Percentiles rank a stretch among this genome's conserved stretches.
phyloP scores from a whole-genome alignment of 2,329 filamentous ascomycete genomes.

The Cryphonectria nitschkei region DNA sequence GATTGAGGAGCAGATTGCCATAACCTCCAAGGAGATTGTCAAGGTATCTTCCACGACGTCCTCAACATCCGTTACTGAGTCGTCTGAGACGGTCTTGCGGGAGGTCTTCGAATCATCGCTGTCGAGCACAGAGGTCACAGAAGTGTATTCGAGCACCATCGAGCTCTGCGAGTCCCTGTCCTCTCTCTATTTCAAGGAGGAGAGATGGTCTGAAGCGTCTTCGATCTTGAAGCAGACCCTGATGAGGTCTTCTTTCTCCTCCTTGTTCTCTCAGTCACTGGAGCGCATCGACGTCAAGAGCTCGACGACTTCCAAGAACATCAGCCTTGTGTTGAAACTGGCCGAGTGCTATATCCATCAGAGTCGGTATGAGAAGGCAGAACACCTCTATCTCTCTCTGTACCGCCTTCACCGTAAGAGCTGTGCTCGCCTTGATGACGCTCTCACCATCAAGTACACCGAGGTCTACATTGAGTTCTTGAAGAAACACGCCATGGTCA shows the following conservation, averaged over 20 bases:
- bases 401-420: conserved; percentile 7
- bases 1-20: conserved; percentile 10
- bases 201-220: conserved; percentile 3
- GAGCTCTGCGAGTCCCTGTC: conserved; percentile 10
- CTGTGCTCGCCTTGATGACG: conserved; percentile 7
- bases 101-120: conserved; percentile 6
- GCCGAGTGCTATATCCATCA: conserved; percentile 9
- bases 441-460: conserved; percentile 5
- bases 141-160: not conserved
- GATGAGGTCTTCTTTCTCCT: not conserved
- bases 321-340: conserved; percentile 3
- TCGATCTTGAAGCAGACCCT: conserved; percentile 11
- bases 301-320: not conserved
- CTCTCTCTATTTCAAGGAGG: conserved; percentile 8
- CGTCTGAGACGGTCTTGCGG: conserved; percentile 10
- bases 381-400: conserved; percentile 1
- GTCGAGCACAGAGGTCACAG: not conserved
- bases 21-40: conserved; percentile 11
- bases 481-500: conserved; percentile 10
- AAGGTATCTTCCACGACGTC: not conserved
- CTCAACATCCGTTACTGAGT: conserved; percentile 3
- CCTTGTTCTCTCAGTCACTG: conserved; percentile 3
- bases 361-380: conserved; percentile 4
- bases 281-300: conserved; percentile 11
- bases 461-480: conserved; percentile 1